Evolutionary conservation across 108 stramenopile genomes (phyloP).

Genomic region (Bacterosira constricta): DNA sequence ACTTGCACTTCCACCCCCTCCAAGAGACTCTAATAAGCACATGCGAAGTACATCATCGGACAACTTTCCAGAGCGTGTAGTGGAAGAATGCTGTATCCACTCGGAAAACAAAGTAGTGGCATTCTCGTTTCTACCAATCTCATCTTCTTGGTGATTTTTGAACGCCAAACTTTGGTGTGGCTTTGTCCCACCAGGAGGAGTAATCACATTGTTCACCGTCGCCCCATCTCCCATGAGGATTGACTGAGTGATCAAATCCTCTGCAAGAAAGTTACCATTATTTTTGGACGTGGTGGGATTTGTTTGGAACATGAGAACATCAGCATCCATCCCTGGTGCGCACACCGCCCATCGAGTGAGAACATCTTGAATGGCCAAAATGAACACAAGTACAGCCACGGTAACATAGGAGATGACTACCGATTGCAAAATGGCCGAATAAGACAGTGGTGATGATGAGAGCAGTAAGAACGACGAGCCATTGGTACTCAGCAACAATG

Average conservation of each 20-base stretch:
- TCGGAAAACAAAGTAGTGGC: conserved; percentile 28
- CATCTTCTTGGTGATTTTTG: conserved; percentile 37
- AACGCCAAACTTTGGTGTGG: background rate
- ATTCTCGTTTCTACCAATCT: conserved; percentile 32
- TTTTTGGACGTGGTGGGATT: background rate
- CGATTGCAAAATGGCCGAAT: conserved; percentile 4
- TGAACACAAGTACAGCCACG: conserved; percentile 3
- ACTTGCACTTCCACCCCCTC: conserved; percentile 20
- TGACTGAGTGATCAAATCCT: conserved; percentile 39
- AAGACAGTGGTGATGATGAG: background rate
- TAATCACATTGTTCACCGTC: conserved; percentile 25
- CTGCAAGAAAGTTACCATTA: conserved; percentile 18
- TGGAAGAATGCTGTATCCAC: conserved; percentile 33
- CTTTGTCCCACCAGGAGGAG: background rate
- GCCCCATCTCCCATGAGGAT: conserved; percentile 36
- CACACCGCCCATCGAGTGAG: conserved; percentile 42
- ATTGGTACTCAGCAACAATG: background rate
- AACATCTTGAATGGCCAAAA: conserved; percentile 31
- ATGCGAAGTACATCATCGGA: conserved; percentile 41
- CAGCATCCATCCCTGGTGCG: conserved; percentile 28
- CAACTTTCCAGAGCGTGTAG: conserved; percentile 8
- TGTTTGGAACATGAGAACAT: conserved; percentile 16
- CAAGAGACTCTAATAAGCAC: conserved; percentile 38
- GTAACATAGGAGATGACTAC: conserved; percentile 17
- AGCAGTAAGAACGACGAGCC: background rate